Conservation (phyloP, 495 filamentous ascomycete species). For the Thozetella sp. region DNA sequence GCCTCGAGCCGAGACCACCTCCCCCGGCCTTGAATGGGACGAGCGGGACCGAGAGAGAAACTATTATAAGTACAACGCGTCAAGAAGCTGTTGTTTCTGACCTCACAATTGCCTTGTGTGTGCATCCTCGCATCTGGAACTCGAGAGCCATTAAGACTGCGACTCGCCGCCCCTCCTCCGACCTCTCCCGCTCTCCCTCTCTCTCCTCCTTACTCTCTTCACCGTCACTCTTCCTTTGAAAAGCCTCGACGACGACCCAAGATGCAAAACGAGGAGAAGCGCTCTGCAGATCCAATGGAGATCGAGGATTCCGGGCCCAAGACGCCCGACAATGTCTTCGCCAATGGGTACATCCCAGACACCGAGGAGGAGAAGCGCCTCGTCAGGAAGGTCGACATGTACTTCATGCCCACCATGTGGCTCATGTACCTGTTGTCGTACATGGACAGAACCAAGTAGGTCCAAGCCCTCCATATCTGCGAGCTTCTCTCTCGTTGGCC, state of each 20-base stretch:
- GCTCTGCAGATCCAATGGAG: neutral
- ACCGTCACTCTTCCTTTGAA: neutral
- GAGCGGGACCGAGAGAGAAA: neutral
- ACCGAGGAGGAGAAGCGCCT: constrained; percentile 25
- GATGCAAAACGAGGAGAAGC: neutral
- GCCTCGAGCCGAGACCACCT: neutral
- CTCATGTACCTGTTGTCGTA: constrained; percentile 41
- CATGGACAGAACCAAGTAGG: constrained; percentile 51
- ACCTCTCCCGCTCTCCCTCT: neutral
- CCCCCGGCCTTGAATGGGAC: neutral
- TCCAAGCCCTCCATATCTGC: neutral
- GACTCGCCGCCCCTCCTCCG: no score
- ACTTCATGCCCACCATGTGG: constrained; percentile 38
- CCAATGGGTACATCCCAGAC: neutral
- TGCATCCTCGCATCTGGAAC: no score
- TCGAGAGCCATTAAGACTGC: no score
- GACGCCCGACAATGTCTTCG: neutral
- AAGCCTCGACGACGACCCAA: neutral
- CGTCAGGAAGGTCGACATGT: constrained; percentile 34
- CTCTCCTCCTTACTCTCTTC: neutral
- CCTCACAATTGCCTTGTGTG: no score
- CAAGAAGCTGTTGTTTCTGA: neutral
- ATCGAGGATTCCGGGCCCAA: neutral
- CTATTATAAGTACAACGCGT: neutral
- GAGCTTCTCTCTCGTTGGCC: neutral